Conservation (phyloP, 2,329 filamentous ascomycete genomes). For the Keithomyces neogunnii region DNA sequence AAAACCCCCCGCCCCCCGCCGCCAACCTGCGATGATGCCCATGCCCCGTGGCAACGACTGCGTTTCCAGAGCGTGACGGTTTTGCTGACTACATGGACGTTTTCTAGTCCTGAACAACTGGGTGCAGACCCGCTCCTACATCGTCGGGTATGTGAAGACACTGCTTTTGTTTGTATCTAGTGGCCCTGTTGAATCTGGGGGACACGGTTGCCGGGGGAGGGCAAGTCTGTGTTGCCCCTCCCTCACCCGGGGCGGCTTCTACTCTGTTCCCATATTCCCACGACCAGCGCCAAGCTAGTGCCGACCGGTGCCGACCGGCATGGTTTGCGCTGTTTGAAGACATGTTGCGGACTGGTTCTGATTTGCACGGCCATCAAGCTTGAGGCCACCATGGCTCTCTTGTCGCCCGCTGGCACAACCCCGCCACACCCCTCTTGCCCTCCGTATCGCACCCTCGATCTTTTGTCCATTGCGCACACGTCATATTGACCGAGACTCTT, state of each 20-base stretch:
- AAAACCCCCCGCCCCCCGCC: conserved; percentile 1
- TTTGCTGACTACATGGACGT: not conserved
- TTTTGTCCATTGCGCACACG: not conserved
- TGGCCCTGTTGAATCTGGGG: not conserved
- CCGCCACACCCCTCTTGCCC: not conserved
- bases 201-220: too few species aligned
- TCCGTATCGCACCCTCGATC: too few species aligned
- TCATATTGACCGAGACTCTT: not conserved
- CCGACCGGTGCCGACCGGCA: too few species aligned
- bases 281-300: too few species aligned
- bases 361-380: too few species aligned
- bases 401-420: not conserved
- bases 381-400: too few species aligned
- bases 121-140: conserved; percentile 66
- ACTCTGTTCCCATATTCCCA: too few species aligned
- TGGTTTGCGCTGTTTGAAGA: too few species aligned
- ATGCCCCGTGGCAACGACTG: not conserved
- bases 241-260: too few species aligned
- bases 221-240: too few species aligned
- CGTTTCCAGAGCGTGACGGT: not conserved
- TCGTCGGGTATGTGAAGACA: conserved; percentile 57
- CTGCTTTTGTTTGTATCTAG: not conserved
- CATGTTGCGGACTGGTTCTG: too few species aligned
- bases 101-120: conserved; percentile 56
- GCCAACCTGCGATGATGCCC: not conserved